Conservation (phyloP, 2,329 filamentous ascomycete species). For the Phialophora expanda region DNA sequence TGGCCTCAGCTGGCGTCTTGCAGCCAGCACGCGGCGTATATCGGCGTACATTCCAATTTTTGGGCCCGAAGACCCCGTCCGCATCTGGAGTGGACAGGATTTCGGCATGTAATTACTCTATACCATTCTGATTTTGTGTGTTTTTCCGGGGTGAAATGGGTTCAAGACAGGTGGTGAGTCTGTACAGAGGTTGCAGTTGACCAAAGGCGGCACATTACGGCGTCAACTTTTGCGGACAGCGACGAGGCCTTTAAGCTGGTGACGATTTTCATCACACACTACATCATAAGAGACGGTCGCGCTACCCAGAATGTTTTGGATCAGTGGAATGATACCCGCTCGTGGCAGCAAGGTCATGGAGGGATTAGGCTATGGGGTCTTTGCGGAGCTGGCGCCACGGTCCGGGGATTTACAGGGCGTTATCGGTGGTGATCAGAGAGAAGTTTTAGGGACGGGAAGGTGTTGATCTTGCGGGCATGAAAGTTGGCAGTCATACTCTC, state of each 20-base stretch:
- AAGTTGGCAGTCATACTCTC: not conserved
- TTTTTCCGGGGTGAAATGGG: not conserved
- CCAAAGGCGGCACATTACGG: conserved; percentile 24
- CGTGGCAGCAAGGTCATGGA: conserved; percentile 15
- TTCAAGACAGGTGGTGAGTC: not conserved
- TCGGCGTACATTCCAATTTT: conserved; percentile 13
- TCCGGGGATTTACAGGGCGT: not conserved
- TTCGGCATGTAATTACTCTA: conserved; percentile 25
- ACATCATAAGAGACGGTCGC: conserved; percentile 27
- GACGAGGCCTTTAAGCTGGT: not conserved
- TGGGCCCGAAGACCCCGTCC: not conserved
- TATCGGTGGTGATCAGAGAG: not conserved
- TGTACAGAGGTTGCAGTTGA: conserved; percentile 15
- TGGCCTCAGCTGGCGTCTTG: conserved; percentile 2
- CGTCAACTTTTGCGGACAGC: conserved; percentile 11
- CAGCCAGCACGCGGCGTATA: conserved; percentile 14
- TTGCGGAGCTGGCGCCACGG: not conserved
- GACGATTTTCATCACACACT: not conserved
- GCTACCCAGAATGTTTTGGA: conserved; percentile 25
- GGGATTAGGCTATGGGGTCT: not conserved
- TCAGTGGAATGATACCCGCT: conserved; percentile 33
- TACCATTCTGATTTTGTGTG: conserved; percentile 5
- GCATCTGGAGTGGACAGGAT: not conserved
- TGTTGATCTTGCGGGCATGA: not conserved
- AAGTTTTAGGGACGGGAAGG: not conserved